Percentiles rank a stretch among this genome's conserved stretches.
These are phyloP conservation scores for Yamadazyma pseudoaaseri DNA, from an alignment of 1,139 yeast species.

Conservation along the genomic window DNA sequence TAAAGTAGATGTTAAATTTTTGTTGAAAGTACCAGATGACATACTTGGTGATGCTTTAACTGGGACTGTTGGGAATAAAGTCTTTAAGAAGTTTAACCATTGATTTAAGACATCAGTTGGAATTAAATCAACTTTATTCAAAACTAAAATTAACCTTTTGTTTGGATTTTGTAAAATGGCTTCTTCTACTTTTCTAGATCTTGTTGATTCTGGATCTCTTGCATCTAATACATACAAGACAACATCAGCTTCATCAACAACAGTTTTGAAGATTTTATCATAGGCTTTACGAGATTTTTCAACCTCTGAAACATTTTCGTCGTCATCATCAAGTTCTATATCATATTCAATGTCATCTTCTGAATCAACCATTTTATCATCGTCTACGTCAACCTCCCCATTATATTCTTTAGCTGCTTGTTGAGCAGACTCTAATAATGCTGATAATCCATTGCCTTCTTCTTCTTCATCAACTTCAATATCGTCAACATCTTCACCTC, in stretches of 20 bases:
- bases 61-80: slow-evolving; percentile 90
- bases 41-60: slow-evolving; percentile 59
- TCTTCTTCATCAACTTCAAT: slow-evolving; percentile 40
- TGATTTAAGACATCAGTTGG: slow-evolving; percentile 80
- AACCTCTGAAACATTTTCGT: slow-evolving; percentile 34
- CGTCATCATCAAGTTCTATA: slow-evolving; percentile 37
- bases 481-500: slow-evolving; percentile 39
- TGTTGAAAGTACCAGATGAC: slow-evolving; percentile 69
- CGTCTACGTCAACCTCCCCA: slow-evolving; percentile 49
- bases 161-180: slow-evolving; percentile 76
- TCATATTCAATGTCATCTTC: slow-evolving; percentile 52
- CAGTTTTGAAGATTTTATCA: slow-evolving; percentile 80
- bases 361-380: slow-evolving; percentile 39
- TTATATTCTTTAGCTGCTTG: slow-evolving; percentile 73
- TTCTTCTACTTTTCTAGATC: slow-evolving; percentile 89
- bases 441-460: slow-evolving; percentile 68
- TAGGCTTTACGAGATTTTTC: slow-evolving; percentile 92
- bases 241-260: slow-evolving; percentile 87
- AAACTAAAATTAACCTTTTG: slow-evolving; percentile 78
- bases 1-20: slow-evolving; percentile 66
- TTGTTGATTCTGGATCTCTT: slow-evolving; percentile 93
- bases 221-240: slow-evolving; percentile 92
- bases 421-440: slow-evolving; percentile 86
- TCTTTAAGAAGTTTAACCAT: slow-evolving; percentile 80
- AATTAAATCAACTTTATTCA: slow-evolving; percentile 90